These are phyloP conservation scores for Tulasnella calospora DNA, from an alignment of 768 basidiomycete genomes.

Conservation along the genomic window DNA sequence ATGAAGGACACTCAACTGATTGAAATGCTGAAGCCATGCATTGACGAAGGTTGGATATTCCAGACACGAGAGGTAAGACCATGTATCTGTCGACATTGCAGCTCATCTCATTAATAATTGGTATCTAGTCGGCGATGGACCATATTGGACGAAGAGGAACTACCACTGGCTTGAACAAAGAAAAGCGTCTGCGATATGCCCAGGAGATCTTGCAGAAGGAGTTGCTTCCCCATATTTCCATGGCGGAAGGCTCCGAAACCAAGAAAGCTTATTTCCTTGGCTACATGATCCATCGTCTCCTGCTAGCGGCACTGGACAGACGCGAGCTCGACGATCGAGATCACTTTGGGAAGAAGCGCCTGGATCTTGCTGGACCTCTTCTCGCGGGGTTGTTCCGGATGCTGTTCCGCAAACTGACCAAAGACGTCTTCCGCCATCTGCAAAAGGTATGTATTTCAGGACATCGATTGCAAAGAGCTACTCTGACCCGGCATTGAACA, in stretches of 20 bases:
- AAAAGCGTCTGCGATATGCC: slow-evolving; percentile 90
- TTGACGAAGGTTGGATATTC: slow-evolving; percentile 97
- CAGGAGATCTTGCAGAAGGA: slow-evolving; percentile 98
- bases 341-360: slow-evolving; percentile 97
- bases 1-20: slow-evolving; percentile 93
- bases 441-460: slow-evolving; percentile 66
- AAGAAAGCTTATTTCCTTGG: slow-evolving; percentile 99
- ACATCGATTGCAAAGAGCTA: background rate
- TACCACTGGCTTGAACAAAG: slow-evolving; percentile 83
- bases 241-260: slow-evolving; percentile 90
- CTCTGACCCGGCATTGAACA: slow-evolving; percentile 36
- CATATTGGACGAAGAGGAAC: slow-evolving; percentile 98
- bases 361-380: slow-evolving; percentile 92
- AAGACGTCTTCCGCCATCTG: slow-evolving; percentile 92
- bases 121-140: slow-evolving; percentile 66
- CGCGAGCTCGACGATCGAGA: slow-evolving; percentile 98
- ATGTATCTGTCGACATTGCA: background rate
- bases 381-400: slow-evolving; percentile 97
- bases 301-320: slow-evolving; percentile 88
- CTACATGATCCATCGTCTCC: slow-evolving; percentile 96
- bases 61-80: slow-evolving; percentile 82
- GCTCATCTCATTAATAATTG: slow-evolving; percentile 29
- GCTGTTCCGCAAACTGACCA: slow-evolving; percentile 93
- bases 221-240: slow-evolving; percentile 95
- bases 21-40: slow-evolving; percentile 97